Conservation (phyloP, 192 early-diverging fungal species). For the Spinellus fusiger region DNA sequence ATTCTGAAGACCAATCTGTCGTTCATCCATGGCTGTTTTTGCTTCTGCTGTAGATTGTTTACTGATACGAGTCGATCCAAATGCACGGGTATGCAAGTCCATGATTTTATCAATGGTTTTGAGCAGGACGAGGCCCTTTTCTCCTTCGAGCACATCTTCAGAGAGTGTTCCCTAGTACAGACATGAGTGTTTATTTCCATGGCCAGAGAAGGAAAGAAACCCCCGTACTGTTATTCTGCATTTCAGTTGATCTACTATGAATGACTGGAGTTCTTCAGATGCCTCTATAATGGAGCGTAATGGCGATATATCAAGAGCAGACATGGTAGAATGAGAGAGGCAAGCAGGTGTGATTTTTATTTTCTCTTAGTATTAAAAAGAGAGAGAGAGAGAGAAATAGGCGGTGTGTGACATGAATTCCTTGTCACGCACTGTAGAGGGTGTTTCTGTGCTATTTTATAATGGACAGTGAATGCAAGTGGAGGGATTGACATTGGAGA, state of each 20-base stretch:
- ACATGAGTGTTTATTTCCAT: background rate
- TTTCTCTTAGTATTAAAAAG: too few relatives aligned
- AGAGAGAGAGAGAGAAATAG: background rate
- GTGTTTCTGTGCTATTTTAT: too few relatives aligned
- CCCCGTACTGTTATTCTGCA: background rate
- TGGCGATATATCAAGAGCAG: background rate
- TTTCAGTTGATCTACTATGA: background rate
- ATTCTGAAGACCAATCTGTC: conserved; percentile 44
- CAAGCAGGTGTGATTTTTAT: background rate
- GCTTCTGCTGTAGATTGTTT: conserved; percentile 47
- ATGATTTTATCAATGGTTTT: conserved; percentile 11
- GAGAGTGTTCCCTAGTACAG: conserved; percentile 13
- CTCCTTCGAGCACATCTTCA: background rate
- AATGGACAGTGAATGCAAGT: too few relatives aligned
- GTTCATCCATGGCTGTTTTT: conserved; percentile 47
- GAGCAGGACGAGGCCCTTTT: background rate
- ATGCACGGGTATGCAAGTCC: conserved; percentile 6
- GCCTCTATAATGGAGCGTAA: background rate
- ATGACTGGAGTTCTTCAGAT: background rate
- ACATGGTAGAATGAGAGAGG: background rate
- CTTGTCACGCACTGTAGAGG: too few relatives aligned
- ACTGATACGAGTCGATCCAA: conserved; percentile 22
- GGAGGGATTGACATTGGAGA: too few relatives aligned
- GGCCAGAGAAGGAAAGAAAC: background rate
- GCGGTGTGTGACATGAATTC: background rate